Evolutionary conservation across 2,329 filamentous ascomycete species (phyloP), one percentile per base, ranked within the genome.

Genomic region (Metarhizium rileyi): DNA sequence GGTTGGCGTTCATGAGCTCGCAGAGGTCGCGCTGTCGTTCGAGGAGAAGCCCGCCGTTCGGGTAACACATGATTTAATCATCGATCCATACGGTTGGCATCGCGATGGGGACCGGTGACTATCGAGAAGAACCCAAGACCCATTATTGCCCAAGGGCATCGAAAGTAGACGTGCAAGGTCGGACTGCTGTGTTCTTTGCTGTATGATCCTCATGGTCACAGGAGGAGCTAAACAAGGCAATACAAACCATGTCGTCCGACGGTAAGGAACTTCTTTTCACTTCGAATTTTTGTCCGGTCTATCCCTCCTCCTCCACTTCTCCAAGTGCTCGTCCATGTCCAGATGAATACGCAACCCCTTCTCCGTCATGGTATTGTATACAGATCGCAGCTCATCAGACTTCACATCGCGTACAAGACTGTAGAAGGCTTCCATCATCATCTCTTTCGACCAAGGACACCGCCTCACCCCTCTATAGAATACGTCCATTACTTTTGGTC

Each of bases 331-430:
- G 0, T 77, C 74, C 58, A 78, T 56, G 36, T 79, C 76, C 4
- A 76, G 64, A 54, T 77, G 72, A 0, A 78, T 61, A 23, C 77
- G 62, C 43, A 78, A 42, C 0, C 76, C 75, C 62, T 75, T 78
- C 4, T 68, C 64, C 18, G 60, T 63, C 64, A 80, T 70, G 2
- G 69, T 72, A 36, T 68, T 64, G 50, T 73, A 74, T 12, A 78
- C 70, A 0, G 70, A 70, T 53, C 67, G 68, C 44, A 81, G 61
- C 56, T 80, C 77, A 1, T 64, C 63, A 20, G 68, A 67, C 47
- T 71, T 67, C 68, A 80, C 68, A 0, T 69, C 69, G 7, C 63
- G 57, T 12, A 63, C 63, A 27, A 76, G 55, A n/a, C 66, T 70
- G 33, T 56, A 56, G 57, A 80, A 80, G 0, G 70, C 76, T 59